phyloP scores from a whole-genome alignment of 805 yeast species.

The Myxozyma mucilagina region DNA sequence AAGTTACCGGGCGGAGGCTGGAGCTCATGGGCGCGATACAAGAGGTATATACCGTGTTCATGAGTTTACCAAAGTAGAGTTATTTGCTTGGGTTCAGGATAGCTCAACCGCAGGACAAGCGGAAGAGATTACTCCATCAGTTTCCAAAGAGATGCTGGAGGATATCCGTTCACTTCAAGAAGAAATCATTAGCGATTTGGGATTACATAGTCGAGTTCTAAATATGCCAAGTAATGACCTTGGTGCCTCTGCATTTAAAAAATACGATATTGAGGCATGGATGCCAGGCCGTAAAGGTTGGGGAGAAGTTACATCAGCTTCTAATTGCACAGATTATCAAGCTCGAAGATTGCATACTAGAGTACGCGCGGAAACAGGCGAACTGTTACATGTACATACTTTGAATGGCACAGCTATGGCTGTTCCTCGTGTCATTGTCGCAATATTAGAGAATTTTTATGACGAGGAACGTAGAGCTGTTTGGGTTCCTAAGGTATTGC shows the following conservation, averaged over 20 bases:
- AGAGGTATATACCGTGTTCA: constrained; percentile 92
- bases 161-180: constrained; percentile 64
- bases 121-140: neutral
- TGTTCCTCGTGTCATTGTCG: constrained; percentile 84
- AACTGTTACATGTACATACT: constrained; percentile 64
- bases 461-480: constrained; percentile 57
- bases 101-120: constrained; percentile 11
- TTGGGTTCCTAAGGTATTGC: constrained; percentile 64
- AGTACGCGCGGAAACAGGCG: constrained; percentile 44
- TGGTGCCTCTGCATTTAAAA: constrained; percentile 90
- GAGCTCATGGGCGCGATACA: constrained; percentile 91
- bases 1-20: constrained; percentile 94
- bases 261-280: constrained; percentile 94
- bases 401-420: constrained; percentile 96
- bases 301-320: constrained; percentile 91
- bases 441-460: constrained; percentile 84
- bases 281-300: constrained; percentile 94
- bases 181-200: constrained; percentile 62
- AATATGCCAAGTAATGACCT: constrained; percentile 88
- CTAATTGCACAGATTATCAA: constrained; percentile 92
- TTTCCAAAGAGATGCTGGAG: constrained; percentile 55
- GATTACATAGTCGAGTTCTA: constrained; percentile 75
- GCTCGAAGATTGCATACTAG: constrained; percentile 76
- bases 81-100: constrained; percentile 62
- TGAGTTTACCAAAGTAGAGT: constrained; percentile 92